Evolutionary conservation across 2,329 filamentous ascomycete species (phyloP).

Genomic region (Claviceps africana): DNA sequence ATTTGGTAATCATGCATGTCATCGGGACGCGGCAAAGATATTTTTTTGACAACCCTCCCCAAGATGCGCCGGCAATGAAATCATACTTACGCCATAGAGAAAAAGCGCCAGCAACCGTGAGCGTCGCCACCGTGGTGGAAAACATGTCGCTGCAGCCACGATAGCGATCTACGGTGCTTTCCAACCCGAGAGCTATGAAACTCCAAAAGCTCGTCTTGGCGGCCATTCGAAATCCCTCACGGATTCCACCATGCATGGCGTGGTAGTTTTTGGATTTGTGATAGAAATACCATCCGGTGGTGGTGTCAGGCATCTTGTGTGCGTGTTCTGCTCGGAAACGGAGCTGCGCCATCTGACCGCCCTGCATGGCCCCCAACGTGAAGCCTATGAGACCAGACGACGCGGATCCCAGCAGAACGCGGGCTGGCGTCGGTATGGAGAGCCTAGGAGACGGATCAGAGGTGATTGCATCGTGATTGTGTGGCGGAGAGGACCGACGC

Average conservation of each 20-base stretch:
- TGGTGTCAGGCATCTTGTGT: slow-evolving; percentile 72
- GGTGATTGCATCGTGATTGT: slow-evolving; percentile 11
- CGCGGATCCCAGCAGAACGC: slow-evolving; percentile 50
- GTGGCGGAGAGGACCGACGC: slow-evolving; percentile 7
- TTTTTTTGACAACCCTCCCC: no score
- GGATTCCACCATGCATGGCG: slow-evolving; percentile 60
- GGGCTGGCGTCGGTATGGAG: slow-evolving; percentile 49
- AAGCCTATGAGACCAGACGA: slow-evolving; percentile 56
- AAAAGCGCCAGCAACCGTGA: slow-evolving; percentile 75
- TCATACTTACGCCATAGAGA: slow-evolving; percentile 62
- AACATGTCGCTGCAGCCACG: slow-evolving; percentile 58
- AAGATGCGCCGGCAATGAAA: slow-evolving; percentile 5
- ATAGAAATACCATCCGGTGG: slow-evolving; percentile 93
- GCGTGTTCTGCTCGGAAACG: slow-evolving; percentile 93
- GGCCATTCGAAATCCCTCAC: slow-evolving; percentile 67
- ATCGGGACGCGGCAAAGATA: neutral
- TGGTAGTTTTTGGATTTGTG: slow-evolving; percentile 97
- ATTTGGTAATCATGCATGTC: neutral
- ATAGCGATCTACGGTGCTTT: slow-evolving; percentile 60
- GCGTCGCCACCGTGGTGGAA: slow-evolving; percentile 68
- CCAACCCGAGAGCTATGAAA: slow-evolving; percentile 62
- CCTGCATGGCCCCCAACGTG: slow-evolving; percentile 55
- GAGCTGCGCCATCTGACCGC: slow-evolving; percentile 58
- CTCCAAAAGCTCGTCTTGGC: slow-evolving; percentile 57
- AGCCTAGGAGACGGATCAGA: slow-evolving; percentile 29